phyloP scores from a whole-genome alignment of 805 yeast species.

The Yarrowia hollandica region DNA sequence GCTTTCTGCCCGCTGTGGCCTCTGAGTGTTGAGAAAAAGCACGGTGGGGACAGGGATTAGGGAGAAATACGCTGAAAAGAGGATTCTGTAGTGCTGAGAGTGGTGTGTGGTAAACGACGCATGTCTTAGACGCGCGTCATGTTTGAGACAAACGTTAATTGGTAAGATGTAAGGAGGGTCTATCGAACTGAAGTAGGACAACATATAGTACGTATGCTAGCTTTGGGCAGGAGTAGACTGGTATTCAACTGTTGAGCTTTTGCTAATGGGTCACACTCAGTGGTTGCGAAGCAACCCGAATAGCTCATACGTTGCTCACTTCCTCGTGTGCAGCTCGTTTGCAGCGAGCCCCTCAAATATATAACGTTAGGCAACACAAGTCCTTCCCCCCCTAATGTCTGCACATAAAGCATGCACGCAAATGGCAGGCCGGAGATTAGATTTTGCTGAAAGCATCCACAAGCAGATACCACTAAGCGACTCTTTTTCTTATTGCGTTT shows the following conservation, averaged over 20 bases:
- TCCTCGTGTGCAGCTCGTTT: neutral
- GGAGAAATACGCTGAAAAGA: slow-evolving; percentile 22
- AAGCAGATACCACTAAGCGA: slow-evolving; percentile 13
- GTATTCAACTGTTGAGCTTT: neutral
- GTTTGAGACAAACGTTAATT: slow-evolving; percentile 11
- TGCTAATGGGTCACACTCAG: neutral
- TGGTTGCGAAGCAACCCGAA: neutral
- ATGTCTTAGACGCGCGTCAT: slow-evolving; percentile 27
- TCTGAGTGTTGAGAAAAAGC: neutral
- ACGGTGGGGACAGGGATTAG: neutral
- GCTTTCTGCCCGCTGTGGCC: slow-evolving; percentile 4
- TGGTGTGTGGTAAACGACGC: slow-evolving; percentile 23
- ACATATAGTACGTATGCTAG: too few species aligned
- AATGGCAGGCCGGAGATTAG: slow-evolving; percentile 26
- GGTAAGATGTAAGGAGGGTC: neutral
- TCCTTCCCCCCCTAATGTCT: slow-evolving; percentile 9
- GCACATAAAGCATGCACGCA: slow-evolving; percentile 2
- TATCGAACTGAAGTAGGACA: neutral
- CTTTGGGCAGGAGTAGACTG: neutral
- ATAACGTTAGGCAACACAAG: slow-evolving; percentile 8
- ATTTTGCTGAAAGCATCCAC: neutral
- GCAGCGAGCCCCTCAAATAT: neutral
- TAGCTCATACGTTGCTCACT: neutral
- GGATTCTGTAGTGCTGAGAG: neutral
- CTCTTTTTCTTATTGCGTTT: neutral